A percentile compares a stretch with the other conserved stretches of the same genome.
Conservation (phyloP, 1,284 basidiomycete genomes). For the Ustilago hordei region DNA sequence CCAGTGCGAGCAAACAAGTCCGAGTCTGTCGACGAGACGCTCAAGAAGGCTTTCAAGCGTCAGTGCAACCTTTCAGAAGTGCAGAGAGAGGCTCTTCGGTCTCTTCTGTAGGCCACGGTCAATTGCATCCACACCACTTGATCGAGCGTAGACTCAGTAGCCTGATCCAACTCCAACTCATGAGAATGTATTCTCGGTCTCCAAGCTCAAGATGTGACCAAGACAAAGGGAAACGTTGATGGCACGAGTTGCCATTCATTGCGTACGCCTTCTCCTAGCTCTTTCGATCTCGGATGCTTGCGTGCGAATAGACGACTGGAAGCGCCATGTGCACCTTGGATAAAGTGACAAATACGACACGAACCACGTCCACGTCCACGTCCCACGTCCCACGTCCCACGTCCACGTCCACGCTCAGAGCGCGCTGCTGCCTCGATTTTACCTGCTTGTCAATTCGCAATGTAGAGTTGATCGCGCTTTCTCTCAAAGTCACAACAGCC, state of each 20-base stretch:
- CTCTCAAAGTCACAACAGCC: slow-evolving; percentile 25
- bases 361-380: slow-evolving; percentile 26
- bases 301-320: not conserved
- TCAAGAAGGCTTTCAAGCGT: too few relatives aligned
- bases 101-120: too few relatives aligned
- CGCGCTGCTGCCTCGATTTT: slow-evolving; percentile 7
- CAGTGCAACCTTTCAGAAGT: too few relatives aligned
- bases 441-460: not conserved
- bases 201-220: slow-evolving; percentile 7
- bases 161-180: too few relatives aligned
- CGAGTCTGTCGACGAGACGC: too few relatives aligned
- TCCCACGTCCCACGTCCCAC: not conserved
- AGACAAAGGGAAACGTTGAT: not conserved
- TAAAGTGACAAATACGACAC: slow-evolving; percentile 33
- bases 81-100: too few relatives aligned
- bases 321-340: slow-evolving; percentile 11
- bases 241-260: not conserved
- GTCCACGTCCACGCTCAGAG: not conserved
- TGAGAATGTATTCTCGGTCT: not conserved
- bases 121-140: too few relatives aligned
- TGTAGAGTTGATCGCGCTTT: slow-evolving; percentile 19
- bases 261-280: not conserved
- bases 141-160: not conserved
- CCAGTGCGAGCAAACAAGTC: too few relatives aligned
- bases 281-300: not conserved